A percentile compares a stretch with the other conserved stretches of the same genome.
These are phyloP conservation scores for Vigna unguiculata DNA, from an alignment of 306 rosid genomes.

Conservation along the genomic window DNA sequence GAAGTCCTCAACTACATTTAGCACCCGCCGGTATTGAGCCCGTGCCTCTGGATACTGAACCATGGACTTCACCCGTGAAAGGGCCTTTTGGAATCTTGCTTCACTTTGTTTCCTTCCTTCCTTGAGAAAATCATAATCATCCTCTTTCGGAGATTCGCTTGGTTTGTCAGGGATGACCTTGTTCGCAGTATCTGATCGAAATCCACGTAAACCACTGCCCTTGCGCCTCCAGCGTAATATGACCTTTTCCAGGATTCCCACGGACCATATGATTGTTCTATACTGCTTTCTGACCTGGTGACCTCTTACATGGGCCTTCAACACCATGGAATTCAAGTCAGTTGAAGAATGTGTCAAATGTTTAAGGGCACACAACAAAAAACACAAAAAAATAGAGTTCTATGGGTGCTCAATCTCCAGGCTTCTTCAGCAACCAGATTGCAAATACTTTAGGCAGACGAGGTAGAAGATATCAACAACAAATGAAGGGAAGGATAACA, in stretches of 20 bases:
- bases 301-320: constrained; percentile 91
- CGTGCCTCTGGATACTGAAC: constrained; percentile 96
- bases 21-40: constrained; percentile 86
- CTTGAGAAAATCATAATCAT: constrained; percentile 79
- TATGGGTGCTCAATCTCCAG: constrained; percentile 10
- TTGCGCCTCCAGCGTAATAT: constrained; percentile 94
- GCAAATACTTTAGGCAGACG: background rate
- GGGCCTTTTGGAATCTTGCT: constrained; percentile 85
- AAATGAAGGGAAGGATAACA: constrained; percentile 4
- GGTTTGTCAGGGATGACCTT: constrained; percentile 48
- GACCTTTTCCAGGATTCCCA: constrained; percentile 88
- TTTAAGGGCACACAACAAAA: background rate
- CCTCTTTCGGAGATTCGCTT: constrained; percentile 52
- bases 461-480: background rate
- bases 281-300: constrained; percentile 91
- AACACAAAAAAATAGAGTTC: background rate
- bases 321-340: constrained; percentile 54
- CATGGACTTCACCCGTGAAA: constrained; percentile 89
- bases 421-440: background rate
- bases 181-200: constrained; percentile 55
- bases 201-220: constrained; percentile 86
- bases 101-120: constrained; percentile 89
- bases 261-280: constrained; percentile 75
- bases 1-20: constrained; percentile 75
- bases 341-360: constrained; percentile 32